Percentiles rank a stretch among this genome's conserved stretches.
These are phyloP conservation scores for Balakata baccata DNA, from an alignment of 345 rosid genomes.

Conservation along the genomic window DNA sequence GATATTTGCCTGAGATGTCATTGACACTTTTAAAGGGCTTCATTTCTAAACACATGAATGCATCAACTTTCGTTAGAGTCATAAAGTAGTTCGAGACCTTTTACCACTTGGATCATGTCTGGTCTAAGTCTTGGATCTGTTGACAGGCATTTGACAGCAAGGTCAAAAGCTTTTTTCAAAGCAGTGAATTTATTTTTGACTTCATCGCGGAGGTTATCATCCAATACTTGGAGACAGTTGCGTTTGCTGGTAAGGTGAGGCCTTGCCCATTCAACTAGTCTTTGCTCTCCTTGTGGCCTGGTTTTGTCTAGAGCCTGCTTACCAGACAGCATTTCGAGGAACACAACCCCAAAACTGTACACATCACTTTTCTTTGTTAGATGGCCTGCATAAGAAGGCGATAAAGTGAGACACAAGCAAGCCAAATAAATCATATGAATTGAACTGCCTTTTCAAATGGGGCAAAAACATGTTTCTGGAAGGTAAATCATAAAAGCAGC, in stretches of 20 bases:
- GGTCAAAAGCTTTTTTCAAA: neutral
- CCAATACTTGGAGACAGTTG: constrained; percentile 17
- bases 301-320: constrained; percentile 29
- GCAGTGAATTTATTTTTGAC: constrained; percentile 12
- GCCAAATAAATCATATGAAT: neutral
- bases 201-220: constrained; percentile 16
- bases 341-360: constrained; percentile 32
- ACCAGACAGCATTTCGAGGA: constrained; percentile 29
- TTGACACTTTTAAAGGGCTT: constrained; percentile 16
- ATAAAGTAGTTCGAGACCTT: constrained; percentile 35
- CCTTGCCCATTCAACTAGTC: constrained; percentile 30
- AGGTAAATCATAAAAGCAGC: neutral
- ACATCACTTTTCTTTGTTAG: constrained; percentile 25
- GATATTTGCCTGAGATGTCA: neutral
- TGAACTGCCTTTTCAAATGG: neutral
- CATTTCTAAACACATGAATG: constrained; percentile 7
- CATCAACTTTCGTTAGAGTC: constrained; percentile 21
- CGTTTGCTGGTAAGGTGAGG: constrained; percentile 20
- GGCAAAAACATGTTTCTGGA: neutral
- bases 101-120: constrained; percentile 12
- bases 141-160: constrained; percentile 25
- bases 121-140: constrained; percentile 19
- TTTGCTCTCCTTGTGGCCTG: constrained; percentile 21
- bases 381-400: constrained; percentile 21
- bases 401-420: neutral